phyloP scores from a whole-genome alignment of 257 asterid genomes.

The Plantago ovata region DNA sequence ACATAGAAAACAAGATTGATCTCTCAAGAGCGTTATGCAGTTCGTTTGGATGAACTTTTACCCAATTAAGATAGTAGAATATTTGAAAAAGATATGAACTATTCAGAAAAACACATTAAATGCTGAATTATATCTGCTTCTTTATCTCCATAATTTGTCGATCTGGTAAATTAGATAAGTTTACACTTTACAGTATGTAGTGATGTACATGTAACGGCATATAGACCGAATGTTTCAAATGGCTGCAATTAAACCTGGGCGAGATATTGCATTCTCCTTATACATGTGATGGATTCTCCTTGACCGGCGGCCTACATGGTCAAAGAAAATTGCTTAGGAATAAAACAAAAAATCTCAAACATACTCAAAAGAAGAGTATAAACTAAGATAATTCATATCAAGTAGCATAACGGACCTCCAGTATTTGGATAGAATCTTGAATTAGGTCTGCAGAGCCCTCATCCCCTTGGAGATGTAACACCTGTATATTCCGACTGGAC shows the following conservation, averaged over 20 bases:
- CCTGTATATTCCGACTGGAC: constrained; percentile 39
- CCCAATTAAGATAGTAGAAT: no score
- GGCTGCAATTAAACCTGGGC: constrained; percentile 65
- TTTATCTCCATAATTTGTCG: no score
- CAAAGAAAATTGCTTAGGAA: constrained; percentile 20
- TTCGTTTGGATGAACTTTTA: no score
- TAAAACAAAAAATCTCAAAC: constrained; percentile 8
- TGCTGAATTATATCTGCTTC: background rate
- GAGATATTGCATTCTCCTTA: constrained; percentile 75
- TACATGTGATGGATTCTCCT: constrained; percentile 58
- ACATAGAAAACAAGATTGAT: no score
- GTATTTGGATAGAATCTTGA: constrained; percentile 57
- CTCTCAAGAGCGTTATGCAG: no score
- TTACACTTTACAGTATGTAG: no score
- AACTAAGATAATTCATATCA: constrained; percentile 20
- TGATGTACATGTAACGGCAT: no score
- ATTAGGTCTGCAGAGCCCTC: constrained; percentile 72
- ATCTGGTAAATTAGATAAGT: no score
- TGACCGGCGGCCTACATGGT: constrained; percentile 65
- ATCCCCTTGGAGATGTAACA: constrained; percentile 64
- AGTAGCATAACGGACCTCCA: constrained; percentile 57
- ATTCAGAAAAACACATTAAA: constrained; percentile 1
- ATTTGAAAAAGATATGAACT: no score
- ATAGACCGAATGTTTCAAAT: no score
- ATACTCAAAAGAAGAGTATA: background rate